Percentiles rank a stretch among this genome's conserved stretches.
Evolutionary conservation across 2,329 filamentous ascomycete species (phyloP).

Genomic region (Pezicula neosporulosa): DNA sequence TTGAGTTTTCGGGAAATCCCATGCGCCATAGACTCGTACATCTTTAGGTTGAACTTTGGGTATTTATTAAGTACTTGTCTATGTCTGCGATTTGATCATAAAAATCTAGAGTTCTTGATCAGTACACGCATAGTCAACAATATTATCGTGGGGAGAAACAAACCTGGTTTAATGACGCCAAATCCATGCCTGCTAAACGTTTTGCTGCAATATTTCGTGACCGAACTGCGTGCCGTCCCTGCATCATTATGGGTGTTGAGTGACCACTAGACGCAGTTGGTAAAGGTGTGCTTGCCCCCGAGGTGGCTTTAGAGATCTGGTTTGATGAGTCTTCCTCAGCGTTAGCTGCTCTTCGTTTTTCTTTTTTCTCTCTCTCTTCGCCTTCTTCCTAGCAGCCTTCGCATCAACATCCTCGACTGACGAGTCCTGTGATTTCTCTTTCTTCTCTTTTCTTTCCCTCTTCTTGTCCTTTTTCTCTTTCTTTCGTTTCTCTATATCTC

Average conservation of each 20-base stretch:
- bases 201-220: slow-evolving; percentile 87
- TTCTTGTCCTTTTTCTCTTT: slow-evolving; percentile 25
- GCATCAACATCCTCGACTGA: slow-evolving; percentile 28
- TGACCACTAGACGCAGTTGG: slow-evolving; percentile 38
- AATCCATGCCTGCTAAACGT: slow-evolving; percentile 75
- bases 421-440: slow-evolving; percentile 32
- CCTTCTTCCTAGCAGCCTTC: slow-evolving; percentile 30
- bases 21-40: too few species aligned
- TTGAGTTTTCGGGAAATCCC: too few species aligned
- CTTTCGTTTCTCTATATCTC: slow-evolving; percentile 36
- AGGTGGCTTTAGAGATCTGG: slow-evolving; percentile 14
- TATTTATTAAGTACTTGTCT: slow-evolving; percentile 3
- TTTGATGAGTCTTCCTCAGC: slow-evolving; percentile 22
- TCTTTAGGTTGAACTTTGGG: too few species aligned
- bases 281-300: slow-evolving; percentile 21
- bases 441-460: slow-evolving; percentile 38
- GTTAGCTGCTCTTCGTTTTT: slow-evolving; percentile 34
- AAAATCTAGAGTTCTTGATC: slow-evolving; percentile 51
- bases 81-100: slow-evolving; percentile 54
- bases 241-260: slow-evolving; percentile 41
- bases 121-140: slow-evolving; percentile 1
- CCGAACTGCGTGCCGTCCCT: slow-evolving; percentile 67
- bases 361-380: slow-evolving; percentile 35
- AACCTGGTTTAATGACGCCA: slow-evolving; percentile 83
- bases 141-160: slow-evolving; percentile 18